These are phyloP conservation scores for Aegilops bicornis DNA, from an alignment of 176 grass and related monocot species.

Conservation along the genomic window DNA sequence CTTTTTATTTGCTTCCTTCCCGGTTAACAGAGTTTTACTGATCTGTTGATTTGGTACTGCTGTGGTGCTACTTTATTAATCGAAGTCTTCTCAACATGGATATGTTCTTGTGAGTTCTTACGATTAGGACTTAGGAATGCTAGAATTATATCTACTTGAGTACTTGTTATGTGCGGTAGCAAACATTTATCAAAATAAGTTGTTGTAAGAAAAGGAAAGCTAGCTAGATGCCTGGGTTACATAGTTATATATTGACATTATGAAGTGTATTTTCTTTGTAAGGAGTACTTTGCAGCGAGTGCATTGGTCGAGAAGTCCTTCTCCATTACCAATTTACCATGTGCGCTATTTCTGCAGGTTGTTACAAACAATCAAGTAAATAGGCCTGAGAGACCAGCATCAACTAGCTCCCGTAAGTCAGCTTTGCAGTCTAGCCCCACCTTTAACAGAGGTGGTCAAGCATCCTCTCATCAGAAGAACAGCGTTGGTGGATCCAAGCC, in stretches of 20 bases:
- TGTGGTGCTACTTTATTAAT: not conserved
- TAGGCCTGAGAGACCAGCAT: conserved; percentile 27
- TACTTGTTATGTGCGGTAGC: not conserved
- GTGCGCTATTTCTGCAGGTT: conserved; percentile 23
- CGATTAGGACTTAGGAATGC: not conserved
- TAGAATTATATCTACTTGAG: not conserved
- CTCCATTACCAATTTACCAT: not conserved
- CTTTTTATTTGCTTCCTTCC: not conserved
- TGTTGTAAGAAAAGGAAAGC: not conserved
- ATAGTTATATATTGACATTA: not conserved
- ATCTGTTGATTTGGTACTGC: not conserved
- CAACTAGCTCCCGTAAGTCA: conserved; percentile 26
- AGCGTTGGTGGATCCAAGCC: conserved; percentile 30
- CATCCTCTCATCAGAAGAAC: conserved; percentile 39
- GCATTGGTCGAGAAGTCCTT: not conserved
- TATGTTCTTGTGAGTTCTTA: not conserved
- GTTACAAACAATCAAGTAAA: conserved; percentile 30
- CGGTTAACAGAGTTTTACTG: not conserved
- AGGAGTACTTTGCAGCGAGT: not conserved
- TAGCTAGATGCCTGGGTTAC: not conserved
- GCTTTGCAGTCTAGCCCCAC: conserved; percentile 31
- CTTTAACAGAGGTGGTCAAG: conserved; percentile 48
- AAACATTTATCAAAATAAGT: not conserved
- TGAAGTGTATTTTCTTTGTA: not conserved
- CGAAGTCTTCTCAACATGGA: not conserved